A percentile compares a stretch with the other conserved stretches of the same genome.
These are phyloP conservation scores for Coprinopsis marcescibilis DNA, from an alignment of 768 basidiomycete species.

Conservation along the genomic window DNA sequence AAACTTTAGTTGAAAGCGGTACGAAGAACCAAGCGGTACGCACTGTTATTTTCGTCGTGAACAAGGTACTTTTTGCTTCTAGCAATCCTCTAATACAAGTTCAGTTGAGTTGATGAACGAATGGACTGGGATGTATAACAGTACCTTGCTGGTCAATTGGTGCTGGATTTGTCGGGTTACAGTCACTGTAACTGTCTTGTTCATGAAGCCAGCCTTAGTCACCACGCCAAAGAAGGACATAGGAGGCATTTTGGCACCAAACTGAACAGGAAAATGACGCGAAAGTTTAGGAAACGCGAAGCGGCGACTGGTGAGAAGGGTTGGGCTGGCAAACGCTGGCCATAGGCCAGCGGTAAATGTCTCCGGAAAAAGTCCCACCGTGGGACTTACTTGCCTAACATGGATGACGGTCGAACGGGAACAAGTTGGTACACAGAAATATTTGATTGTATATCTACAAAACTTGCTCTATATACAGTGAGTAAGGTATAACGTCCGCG, in stretches of 20 bases:
- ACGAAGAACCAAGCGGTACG: conserved; percentile 19
- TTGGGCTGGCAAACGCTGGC: too few species aligned
- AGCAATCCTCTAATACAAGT: conserved; percentile 52
- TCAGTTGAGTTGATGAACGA: background rate
- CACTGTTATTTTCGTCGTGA: conserved; percentile 71
- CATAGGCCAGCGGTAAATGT: too few species aligned
- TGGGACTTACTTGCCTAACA: background rate
- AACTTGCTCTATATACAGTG: too few species aligned
- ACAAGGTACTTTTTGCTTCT: conserved; percentile 73
- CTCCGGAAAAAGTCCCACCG: background rate
- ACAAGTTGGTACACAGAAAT: background rate
- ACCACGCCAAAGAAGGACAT: conserved; percentile 72
- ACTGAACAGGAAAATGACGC: background rate
- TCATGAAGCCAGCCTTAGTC: conserved; percentile 77
- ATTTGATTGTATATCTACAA: background rate
- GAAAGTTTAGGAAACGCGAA: background rate
- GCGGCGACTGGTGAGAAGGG: background rate
- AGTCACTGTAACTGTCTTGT: conserved; percentile 80
- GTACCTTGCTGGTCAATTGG: conserved; percentile 70
- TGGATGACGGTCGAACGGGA: background rate
- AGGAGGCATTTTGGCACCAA: conserved; percentile 56
- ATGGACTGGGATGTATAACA: background rate
- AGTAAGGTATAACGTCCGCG: too few species aligned
- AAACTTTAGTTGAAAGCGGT: conserved; percentile 4
- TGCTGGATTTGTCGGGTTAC: conserved; percentile 73